A percentile compares a stretch with the other conserved stretches of the same genome.
phyloP scores from a whole-genome alignment of 257 asterid genomes.

The Rehmannia glutinosa region DNA sequence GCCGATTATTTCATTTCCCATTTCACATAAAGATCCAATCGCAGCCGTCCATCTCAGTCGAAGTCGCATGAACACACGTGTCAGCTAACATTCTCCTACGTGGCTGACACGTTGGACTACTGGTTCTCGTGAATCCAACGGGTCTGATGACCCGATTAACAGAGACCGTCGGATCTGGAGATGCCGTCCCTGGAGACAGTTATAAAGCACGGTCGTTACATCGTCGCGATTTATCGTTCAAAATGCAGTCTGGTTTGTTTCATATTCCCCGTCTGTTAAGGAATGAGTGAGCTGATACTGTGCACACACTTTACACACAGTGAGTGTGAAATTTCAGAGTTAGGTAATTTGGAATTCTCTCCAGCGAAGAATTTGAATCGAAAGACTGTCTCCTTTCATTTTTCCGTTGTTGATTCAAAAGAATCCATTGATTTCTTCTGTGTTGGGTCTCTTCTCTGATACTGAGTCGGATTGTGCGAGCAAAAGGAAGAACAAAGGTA shows the following conservation, averaged over 20 bases:
- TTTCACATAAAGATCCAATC: neutral
- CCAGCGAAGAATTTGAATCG: too few species aligned
- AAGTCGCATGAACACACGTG: neutral
- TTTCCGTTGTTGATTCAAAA: neutral
- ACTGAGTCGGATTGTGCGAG: neutral
- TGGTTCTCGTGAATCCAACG: conserved; percentile 18
- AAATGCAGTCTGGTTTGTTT: conserved; percentile 20
- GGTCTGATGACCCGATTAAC: neutral
- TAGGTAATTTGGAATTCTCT: neutral
- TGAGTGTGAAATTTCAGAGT: conserved; percentile 14
- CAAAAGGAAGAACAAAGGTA: neutral
- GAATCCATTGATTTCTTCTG: neutral
- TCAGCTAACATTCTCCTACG: conserved; percentile 7
- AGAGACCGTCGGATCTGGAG: conserved; percentile 22
- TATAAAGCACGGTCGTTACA: conserved; percentile 17
- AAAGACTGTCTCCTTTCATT: neutral
- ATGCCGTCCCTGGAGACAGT: conserved; percentile 21
- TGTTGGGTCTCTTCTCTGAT: neutral
- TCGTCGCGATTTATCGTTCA: neutral
- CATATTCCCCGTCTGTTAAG: conserved; percentile 23
- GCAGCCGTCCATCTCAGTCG: neutral
- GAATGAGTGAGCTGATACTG: conserved; percentile 1
- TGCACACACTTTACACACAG: conserved; percentile 8
- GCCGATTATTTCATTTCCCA: neutral
- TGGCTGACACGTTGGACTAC: conserved; percentile 24